phyloP scores from a whole-genome alignment of 371 early-diverging fungal species.

The Actinomortierella wolfii region DNA sequence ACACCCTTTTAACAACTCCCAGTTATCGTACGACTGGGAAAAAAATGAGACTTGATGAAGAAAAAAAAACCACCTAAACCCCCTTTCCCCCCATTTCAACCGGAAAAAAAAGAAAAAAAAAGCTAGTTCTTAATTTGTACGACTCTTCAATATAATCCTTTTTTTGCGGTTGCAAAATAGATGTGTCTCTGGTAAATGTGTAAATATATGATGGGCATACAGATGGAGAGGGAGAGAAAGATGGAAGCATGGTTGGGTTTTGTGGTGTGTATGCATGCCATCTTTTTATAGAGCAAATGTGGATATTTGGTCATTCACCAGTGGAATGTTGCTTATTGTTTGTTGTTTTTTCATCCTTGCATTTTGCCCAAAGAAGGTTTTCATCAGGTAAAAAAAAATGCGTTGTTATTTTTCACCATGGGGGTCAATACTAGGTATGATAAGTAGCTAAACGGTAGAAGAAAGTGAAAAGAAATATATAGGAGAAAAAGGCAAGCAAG shows the following conservation, averaged over 20 bases:
- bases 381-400: slow-evolving; percentile 1
- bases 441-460: background rate
- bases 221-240: too few relatives aligned
- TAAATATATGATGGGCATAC: too few relatives aligned
- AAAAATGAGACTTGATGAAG: too few relatives aligned
- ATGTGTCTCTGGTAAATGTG: too few relatives aligned
- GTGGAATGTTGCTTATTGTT: background rate
- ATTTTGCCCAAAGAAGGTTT: too few relatives aligned
- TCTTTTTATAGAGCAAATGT: too few relatives aligned
- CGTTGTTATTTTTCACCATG: background rate
- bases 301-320: too few relatives aligned
- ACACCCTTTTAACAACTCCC: too few relatives aligned
- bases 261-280: too few relatives aligned
- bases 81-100: background rate
- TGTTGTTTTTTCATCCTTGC: background rate
- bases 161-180: slow-evolving; percentile 3
- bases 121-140: background rate
- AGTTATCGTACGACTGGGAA: too few relatives aligned
- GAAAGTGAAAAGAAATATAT: slow-evolving; percentile 2
- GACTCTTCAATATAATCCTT: slow-evolving; percentile 4
- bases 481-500: background rate
- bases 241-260: too few relatives aligned
- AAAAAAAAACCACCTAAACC: too few relatives aligned
- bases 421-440: background rate
- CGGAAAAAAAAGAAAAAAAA: slow-evolving; percentile 2